These are phyloP conservation scores for Lasiosphaeriaceae sp. DNA, from an alignment of 495 filamentous ascomycete species.

Conservation along the genomic window DNA sequence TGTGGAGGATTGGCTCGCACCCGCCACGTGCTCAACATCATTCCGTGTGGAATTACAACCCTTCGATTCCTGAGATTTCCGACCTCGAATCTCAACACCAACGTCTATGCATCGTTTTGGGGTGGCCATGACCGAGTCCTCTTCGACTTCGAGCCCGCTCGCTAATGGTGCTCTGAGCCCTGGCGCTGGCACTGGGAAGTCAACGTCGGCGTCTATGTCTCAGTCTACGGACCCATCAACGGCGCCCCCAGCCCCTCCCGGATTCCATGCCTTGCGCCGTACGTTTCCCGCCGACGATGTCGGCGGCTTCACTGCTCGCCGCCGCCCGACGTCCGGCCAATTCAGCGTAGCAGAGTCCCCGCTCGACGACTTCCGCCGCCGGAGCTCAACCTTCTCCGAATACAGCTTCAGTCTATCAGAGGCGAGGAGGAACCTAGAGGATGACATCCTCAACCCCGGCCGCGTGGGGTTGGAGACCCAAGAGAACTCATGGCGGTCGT, in stretches of 20 bases:
- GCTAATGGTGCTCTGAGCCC: conserved; percentile 1
- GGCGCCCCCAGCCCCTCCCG: conserved; percentile 7
- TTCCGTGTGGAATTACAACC: no score
- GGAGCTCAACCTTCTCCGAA: conserved; percentile 74
- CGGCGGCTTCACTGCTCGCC: conserved; percentile 8
- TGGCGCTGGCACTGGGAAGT: background rate
- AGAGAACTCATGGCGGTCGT: conserved; percentile 57
- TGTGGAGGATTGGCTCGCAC: no score
- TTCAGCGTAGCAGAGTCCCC: conserved; percentile 20
- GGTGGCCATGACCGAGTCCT: conserved; percentile 1
- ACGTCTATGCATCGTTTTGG: background rate
- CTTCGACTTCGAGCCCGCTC: conserved; percentile 2
- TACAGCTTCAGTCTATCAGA: conserved; percentile 64
- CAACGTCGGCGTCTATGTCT: background rate
- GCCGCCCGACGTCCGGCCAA: conserved; percentile 1
- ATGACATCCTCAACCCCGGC: conserved; percentile 68
- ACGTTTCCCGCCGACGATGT: conserved; percentile 31
- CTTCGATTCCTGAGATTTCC: no score
- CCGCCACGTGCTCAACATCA: no score
- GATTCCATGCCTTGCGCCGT: conserved; percentile 28
- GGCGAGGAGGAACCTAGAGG: conserved; percentile 60
- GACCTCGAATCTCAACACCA: no score
- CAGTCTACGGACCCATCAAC: background rate
- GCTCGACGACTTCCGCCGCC: conserved; percentile 43
- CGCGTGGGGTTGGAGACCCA: conserved; percentile 19